A percentile compares a stretch with the other conserved stretches of the same genome.
These are phyloP conservation scores for Picea abies DNA, from an alignment of 83 land plant species.

Conservation along the genomic window DNA sequence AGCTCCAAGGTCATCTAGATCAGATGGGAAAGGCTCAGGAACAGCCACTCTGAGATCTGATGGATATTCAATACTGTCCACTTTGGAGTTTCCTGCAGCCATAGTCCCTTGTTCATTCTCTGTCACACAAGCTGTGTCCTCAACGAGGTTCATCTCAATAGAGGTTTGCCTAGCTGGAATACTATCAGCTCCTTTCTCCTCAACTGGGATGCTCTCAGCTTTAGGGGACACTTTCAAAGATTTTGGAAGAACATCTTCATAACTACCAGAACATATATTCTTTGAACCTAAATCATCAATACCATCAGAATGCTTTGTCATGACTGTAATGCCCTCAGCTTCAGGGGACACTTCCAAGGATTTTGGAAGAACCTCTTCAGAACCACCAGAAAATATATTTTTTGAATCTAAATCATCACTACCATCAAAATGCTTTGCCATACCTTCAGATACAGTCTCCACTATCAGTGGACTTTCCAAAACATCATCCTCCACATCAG, in stretches of 20 bases:
- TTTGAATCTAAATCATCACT: neutral
- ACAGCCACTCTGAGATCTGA: neutral
- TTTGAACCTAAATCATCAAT: neutral
- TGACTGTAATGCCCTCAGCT: neutral
- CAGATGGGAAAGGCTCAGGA: neutral
- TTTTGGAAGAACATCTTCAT: neutral
- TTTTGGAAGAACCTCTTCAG: neutral
- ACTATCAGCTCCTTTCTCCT: no score
- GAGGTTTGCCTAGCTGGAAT: no score
- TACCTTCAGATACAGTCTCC: neutral
- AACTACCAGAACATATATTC: neutral
- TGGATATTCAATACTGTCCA: neutral
- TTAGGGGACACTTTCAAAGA: neutral
- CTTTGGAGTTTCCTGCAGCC: neutral
- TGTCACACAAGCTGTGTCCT: neutral
- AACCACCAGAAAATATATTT: neutral
- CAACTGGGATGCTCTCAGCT: constrained; percentile 1
- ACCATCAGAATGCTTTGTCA: neutral
- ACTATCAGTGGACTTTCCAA: neutral
- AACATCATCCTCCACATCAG: neutral
- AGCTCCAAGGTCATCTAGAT: neutral
- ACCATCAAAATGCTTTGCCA: no score
- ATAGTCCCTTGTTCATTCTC: neutral
- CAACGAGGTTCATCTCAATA: neutral
- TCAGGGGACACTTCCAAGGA: neutral